Evolutionary conservation across 495 filamentous ascomycete species (phyloP).

Genomic region (Friedmanniomyces endolithicus): DNA sequence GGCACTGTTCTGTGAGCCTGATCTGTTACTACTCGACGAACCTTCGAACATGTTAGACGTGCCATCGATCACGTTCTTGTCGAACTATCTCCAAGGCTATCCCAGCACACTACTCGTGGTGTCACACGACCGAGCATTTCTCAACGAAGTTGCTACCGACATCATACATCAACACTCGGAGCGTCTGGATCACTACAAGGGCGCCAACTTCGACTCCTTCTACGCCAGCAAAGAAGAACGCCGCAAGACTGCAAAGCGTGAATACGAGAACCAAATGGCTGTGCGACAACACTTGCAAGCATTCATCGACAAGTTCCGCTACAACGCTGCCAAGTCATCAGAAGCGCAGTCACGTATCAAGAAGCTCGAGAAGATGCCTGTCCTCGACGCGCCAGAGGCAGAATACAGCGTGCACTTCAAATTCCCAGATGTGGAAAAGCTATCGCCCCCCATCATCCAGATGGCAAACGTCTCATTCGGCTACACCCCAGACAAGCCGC

Average conservation of each 20-base stretch:
- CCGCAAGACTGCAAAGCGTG: constrained; percentile 87
- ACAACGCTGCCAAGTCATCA: constrained; percentile 97
- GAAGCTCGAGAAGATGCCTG: constrained; percentile 93
- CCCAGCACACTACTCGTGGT: constrained; percentile 93
- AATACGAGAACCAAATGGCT: constrained; percentile 98
- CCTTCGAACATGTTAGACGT: constrained; percentile 99
- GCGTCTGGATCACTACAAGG: constrained; percentile 95
- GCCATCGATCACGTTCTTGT: constrained; percentile 97
- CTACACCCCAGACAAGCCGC: constrained; percentile 65
- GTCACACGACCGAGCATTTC: constrained; percentile 95
- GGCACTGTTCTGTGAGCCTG: constrained; percentile 96
- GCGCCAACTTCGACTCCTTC: constrained; percentile 95
- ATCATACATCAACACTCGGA: constrained; percentile 98
- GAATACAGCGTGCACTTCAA: constrained; percentile 97
- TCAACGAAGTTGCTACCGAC: constrained; percentile 99
- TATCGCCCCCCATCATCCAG: constrained; percentile 94
- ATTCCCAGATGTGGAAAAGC: constrained; percentile 95
- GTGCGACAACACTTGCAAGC: constrained; percentile 81
- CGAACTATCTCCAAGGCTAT: constrained; percentile 88
- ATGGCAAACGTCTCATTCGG: constrained; percentile 90
- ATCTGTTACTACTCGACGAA: constrained; percentile 92
- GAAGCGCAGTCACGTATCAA: constrained; percentile 98
- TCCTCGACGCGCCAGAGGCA: constrained; percentile 77
- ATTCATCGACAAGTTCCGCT: constrained; percentile 99
- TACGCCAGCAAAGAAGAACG: constrained; percentile 96